Evolutionary conservation across 2,329 filamentous ascomycete genomes (phyloP).

Genomic region (Lasiodiplodia theobromae): DNA sequence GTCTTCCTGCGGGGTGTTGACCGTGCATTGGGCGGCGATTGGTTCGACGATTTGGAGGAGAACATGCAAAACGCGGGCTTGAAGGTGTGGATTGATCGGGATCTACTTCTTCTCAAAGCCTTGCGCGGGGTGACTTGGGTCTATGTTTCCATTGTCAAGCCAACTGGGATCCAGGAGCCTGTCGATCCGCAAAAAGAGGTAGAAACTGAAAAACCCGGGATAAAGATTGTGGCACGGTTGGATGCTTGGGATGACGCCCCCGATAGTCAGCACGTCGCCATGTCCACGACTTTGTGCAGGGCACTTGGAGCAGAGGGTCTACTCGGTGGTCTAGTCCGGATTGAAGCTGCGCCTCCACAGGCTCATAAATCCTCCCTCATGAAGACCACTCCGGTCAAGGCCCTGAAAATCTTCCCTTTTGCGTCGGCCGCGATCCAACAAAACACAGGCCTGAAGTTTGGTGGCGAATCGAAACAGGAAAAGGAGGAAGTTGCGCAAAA

Average conservation of each 20-base stretch:
- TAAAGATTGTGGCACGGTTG: constrained; percentile 78
- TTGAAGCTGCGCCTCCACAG: constrained; percentile 81
- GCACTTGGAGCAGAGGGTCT: constrained; percentile 75
- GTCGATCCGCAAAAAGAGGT: constrained; percentile 75
- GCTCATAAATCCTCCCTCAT: constrained; percentile 63
- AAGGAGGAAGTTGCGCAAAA: constrained; percentile 77
- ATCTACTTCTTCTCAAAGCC: constrained; percentile 73
- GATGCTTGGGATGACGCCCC: constrained; percentile 86
- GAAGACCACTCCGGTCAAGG: constrained; percentile 58
- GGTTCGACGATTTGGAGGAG: constrained; percentile 73
- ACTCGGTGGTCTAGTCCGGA: constrained; percentile 84
- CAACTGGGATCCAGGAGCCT: constrained; percentile 75
- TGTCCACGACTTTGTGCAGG: constrained; percentile 79
- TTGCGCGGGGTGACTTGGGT: constrained; percentile 81
- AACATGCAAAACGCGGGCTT: constrained; percentile 62
- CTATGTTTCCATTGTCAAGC: constrained; percentile 84
- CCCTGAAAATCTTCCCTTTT: constrained; percentile 84
- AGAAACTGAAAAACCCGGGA: constrained; percentile 64
- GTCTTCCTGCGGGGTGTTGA: constrained; percentile 85
- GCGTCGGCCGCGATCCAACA: constrained; percentile 62
- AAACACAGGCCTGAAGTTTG: constrained; percentile 78
- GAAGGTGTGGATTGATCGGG: constrained; percentile 84
- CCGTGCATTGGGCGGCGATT: constrained; percentile 71
- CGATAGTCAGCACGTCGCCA: constrained; percentile 77
- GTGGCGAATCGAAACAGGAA: constrained; percentile 83